Evolutionary conservation across 257 asterid genomes (phyloP), one percentile per base, ranked within the genome.

Genomic region (Rehmannia glutinosa): DNA sequence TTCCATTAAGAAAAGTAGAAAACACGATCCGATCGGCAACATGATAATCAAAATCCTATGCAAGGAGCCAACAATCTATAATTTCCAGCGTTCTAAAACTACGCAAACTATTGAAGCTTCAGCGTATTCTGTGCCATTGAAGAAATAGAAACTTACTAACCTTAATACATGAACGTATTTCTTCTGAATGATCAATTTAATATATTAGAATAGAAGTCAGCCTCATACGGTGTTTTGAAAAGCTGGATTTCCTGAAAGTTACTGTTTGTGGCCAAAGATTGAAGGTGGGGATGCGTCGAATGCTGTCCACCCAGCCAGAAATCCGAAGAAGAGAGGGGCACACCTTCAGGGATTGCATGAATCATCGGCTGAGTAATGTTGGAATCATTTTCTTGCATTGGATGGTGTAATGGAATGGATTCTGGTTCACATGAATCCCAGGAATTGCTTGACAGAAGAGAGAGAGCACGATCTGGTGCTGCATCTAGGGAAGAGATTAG

Each of bases 381-480:
- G 62, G 68, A 13, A 13, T n/a, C n/a, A n/a, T 65, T 73, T 45
- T 71, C 79, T 24, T 73, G 86, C 76, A 75, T 58, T 19, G 79
- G 77, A 52, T 72, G 77, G 66, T 75, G 75, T 11, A 78, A 62
- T n/a, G 84, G 74, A 47, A 75, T 52, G 56, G 85, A 62, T 27
- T 78, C 78, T 4, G 83, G 83, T 66, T 80, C 84, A 43, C 82
- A 81, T 15, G 90, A 80, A 77, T 80, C 86, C 88, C 89, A 89
- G 8, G 91, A 80, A 74, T 70, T 78, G 23, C 73, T 90, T 90
- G 97, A 90, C 97, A 90, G 97, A 87, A 90, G 97, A 90, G 97
- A 90, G 97, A 90, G 97, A 90, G 97, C 97, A 85, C 94, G 82
- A 42, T 80, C 39, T 28, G 42, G 19, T 53, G 60, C 42, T 11